Evolutionary conservation across 805 yeast species (phyloP), one percentile per base, ranked within the genome.

Genomic region (Candida succiphila): DNA sequence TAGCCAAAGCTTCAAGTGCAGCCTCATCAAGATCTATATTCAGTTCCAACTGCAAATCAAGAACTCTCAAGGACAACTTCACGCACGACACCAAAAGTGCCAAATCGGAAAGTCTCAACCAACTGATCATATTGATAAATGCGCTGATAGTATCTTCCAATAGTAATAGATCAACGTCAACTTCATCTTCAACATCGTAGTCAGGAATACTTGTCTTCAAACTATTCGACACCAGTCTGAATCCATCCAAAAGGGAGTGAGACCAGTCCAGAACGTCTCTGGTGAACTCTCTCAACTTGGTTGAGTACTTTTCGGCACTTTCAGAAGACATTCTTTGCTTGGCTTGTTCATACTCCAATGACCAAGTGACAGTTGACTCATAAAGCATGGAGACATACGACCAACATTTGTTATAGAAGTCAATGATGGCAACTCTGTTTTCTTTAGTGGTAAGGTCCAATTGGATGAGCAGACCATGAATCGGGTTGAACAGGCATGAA

Each of bases 191-290:
- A 6, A 55, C 54, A 0, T 61, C 32, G 20, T 45, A 30, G n/a
- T 30, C 35, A 7, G 38, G 45, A 6, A 29, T 29, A 3, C 52
- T n/a, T 17, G 49, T 45, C 7, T 67, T 54, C 18, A 63, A 43
- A 12, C 6, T 30, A 7, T 5, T 53, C 15, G 51, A 57, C 27
- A 75, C 50, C n/a, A 69, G 61, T 37, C 77, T 63, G 46, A 72
- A 81, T 2, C 88, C 73, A 35, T 69, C 76, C n/a, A 88, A 51
- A 23, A 88, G 58, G 2, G 66, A 54, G 39, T 78, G 77, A 37
- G 94, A 78, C 22, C 84, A 63, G 44, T 88, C 96, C 32, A 89
- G 63, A 0, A 85, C 78, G 49, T 86, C 95, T 51, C 94, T 71
- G 2, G 96, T 83, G 44, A 86, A 88, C 36, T 87, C 94, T 16